Evolutionary conservation across 805 yeast genomes (phyloP).

Genomic region (Scheffersomyces amazonensis): DNA sequence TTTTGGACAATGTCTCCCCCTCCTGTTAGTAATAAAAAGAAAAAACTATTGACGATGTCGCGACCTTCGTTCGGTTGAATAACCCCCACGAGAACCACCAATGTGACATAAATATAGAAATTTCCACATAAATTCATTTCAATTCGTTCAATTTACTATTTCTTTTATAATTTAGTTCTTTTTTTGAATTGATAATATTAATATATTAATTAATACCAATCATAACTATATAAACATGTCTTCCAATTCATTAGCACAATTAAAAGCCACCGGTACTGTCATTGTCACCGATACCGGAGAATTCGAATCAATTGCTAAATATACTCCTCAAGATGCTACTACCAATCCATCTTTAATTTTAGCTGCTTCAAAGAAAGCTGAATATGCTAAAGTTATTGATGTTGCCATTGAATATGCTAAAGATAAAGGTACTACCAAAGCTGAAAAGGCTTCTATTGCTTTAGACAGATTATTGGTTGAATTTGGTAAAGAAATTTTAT

Average conservation of each 20-base stretch:
- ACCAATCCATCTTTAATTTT: slow-evolving; percentile 97
- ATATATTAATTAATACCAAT: not conserved
- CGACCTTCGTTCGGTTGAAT: slow-evolving; percentile 4
- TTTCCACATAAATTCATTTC: not conserved
- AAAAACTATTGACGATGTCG: no score
- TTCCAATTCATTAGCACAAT: slow-evolving; percentile 77
- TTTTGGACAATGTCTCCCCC: no score
- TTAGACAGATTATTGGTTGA: slow-evolving; percentile 91
- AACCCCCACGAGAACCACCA: slow-evolving; percentile 6
- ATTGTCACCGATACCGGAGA: slow-evolving; percentile 99
- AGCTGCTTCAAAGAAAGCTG: slow-evolving; percentile 90
- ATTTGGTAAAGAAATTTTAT: slow-evolving; percentile 90
- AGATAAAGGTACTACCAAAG: slow-evolving; percentile 51
- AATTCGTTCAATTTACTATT: no score
- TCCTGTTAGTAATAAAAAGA: no score
- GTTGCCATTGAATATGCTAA: slow-evolving; percentile 81
- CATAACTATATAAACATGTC: slow-evolving; percentile 18
- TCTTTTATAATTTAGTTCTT: not conserved
- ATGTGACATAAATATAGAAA: slow-evolving; percentile 1
- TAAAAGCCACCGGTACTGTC: slow-evolving; percentile 91
- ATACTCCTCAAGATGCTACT: slow-evolving; percentile 98
- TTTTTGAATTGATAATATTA: not conserved
- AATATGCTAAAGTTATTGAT: slow-evolving; percentile 87
- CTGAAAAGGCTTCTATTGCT: slow-evolving; percentile 76
- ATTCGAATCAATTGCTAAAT: slow-evolving; percentile 95